These are phyloP conservation scores for Naematelia encephala DNA, from an alignment of 768 basidiomycete species.

Conservation along the genomic window DNA sequence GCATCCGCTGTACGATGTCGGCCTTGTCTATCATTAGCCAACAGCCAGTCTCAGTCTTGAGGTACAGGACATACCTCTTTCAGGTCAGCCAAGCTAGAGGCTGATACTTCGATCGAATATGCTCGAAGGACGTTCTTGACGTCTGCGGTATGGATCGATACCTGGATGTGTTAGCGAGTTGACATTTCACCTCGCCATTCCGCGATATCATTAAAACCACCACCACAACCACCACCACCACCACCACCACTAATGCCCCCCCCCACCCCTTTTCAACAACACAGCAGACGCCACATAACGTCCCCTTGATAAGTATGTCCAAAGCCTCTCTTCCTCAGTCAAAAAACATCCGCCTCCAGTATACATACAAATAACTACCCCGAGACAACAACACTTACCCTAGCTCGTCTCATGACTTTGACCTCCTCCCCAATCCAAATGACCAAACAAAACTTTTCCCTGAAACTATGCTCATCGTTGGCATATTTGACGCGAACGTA, in stretches of 20 bases:
- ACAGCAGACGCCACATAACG: too few relatives aligned
- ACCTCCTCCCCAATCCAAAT: conserved; percentile 53
- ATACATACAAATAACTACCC: conserved; percentile 3
- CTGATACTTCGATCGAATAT: conserved; percentile 84
- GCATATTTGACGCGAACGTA: conserved; percentile 76
- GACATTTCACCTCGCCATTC: too few relatives aligned
- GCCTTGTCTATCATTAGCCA: conserved; percentile 55
- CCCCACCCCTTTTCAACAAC: not conserved
- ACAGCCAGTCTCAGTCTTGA: not conserved
- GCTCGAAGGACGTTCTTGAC: conserved; percentile 73
- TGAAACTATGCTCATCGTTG: conserved; percentile 51
- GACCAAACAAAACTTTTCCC: conserved; percentile 65
- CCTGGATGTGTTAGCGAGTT: conserved; percentile 61
- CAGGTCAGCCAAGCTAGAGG: conserved; percentile 75
- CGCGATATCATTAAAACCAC: too few relatives aligned
- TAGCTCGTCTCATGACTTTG: conserved; percentile 89
- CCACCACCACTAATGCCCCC: not conserved
- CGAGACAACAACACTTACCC: conserved; percentile 56
- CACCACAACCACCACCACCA: not conserved
- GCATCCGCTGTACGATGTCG: conserved; percentile 72
- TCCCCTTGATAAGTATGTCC: too few relatives aligned
- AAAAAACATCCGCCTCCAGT: too few relatives aligned
- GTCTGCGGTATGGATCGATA: conserved; percentile 85
- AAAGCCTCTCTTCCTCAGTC: too few relatives aligned
- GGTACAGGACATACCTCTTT: conserved; percentile 47